Evolutionary conservation across 768 basidiomycete genomes (phyloP), one percentile per base, ranked within the genome.

Genomic region (Auriscalpium microsporum): DNA sequence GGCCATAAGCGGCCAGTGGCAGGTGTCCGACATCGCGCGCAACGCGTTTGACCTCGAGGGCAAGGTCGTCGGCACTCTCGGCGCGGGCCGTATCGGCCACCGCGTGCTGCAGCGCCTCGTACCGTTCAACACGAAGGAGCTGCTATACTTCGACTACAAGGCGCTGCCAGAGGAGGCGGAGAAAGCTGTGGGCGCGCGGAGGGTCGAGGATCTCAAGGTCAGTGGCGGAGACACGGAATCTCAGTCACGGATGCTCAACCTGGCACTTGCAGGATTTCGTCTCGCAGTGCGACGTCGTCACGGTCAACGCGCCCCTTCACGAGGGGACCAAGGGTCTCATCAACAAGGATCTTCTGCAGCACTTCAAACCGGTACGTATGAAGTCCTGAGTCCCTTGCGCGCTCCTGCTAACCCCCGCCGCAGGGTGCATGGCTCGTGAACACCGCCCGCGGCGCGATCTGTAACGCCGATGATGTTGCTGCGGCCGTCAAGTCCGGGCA

Each of bases 371-470:
- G 68, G 21, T 34, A 19, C 55, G 38, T 74, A 9, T 7, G 13
- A 1, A 38, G 51, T 36, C 10, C n/a, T n/a, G n/a, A n/a, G n/a
- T 14, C 8, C 4, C 4, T 42, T 42, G 0, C 8, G 49, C 56
- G 58, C 55, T 68, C 67, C 57, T 64, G 72, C 62, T 72, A 75
- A 63, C 63, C 66, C 42, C 17, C 13, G 17, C 19, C 3, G 5
- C 54, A 16, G n/a, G 91, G 90, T 47, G 80, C 90, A n/a, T 92
- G 87, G 86, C 81, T 94, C 63, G 85, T 95, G 66, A 95, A 95
- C 79, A 92, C 90, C 28, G 89, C 90, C 53, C 88, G 90, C 62
- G 92, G 92, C 44, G 92, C 92, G 42, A 91, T 95, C 63, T 90
- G 87, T 67, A 84, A 90, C 71, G 82, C 82, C 60, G 82, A 90